Evolutionary conservation across 768 basidiomycete genomes (phyloP), one percentile per base, ranked within the genome.

Genomic region (Amanita phalloides): DNA sequence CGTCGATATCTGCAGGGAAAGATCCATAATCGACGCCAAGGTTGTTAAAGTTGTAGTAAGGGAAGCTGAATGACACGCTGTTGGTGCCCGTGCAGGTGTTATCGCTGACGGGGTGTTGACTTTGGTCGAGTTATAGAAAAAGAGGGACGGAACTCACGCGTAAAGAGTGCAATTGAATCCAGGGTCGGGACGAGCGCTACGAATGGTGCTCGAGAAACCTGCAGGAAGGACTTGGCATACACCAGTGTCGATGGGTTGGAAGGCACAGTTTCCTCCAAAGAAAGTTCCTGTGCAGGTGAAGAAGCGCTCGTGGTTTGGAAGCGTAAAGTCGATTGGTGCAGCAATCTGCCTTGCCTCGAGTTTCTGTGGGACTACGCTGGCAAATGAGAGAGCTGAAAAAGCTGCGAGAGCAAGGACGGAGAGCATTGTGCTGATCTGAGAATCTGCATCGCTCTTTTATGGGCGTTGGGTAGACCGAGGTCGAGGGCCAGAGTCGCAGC

Each of bases 31-130:
- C 35, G 14, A 48, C 4, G 14, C 47, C 47, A 3, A 7, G 10
- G 47, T 11, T 21, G 47, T 48, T 36, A 25, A 35, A 36, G 47
- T 48, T 26, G 47, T 36, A 48, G 35, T 36, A 48, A 23, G 47
- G 47, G 30, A 25, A 48, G 47, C 33, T 11, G 9, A 37, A 26
- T 21, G 17, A 21, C 6, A 14, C 9, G 33, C 14, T 48, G 11
- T 21, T 7, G n/a, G n/a, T n/a, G 10, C 47, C 35, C 2, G 33
- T 3, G 21, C 47, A 48, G 47, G 23, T 28, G 20, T 1, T 38
- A 6, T 25, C 36, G n/a, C 46, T 48, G 21, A 47, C 4, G 11
- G 7, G 17, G 26, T 8, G 10, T 35, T 7, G 11, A 13, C 3
- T 14, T 48, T 3, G 25, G 23, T 21, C 14, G 6, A 10, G 6